Conservation (phyloP, 139 green algal species). For the Coelastrella sp. region DNA sequence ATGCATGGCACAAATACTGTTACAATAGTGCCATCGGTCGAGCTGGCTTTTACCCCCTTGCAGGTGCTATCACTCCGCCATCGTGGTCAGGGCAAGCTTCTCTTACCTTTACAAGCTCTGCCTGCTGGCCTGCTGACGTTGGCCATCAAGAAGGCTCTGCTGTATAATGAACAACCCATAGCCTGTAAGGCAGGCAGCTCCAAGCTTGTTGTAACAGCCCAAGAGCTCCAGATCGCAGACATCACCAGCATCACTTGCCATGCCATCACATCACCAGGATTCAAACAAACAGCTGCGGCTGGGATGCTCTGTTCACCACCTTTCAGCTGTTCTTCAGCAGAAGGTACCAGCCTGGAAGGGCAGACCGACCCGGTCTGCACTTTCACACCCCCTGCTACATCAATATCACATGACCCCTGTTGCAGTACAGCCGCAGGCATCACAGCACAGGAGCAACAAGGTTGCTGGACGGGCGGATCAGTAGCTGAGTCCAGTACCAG, state of each 20-base stretch:
- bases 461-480: too few species aligned
- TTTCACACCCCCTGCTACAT: too few species aligned
- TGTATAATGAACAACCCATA: not conserved
- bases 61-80: conserved; percentile 39
- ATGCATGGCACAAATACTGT: too few species aligned
- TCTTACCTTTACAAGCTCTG: not conserved
- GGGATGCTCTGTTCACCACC: not conserved
- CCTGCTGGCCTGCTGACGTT: conserved; percentile 13
- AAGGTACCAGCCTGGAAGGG: not conserved
- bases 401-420: too few species aligned
- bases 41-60: not conserved
- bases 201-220: too few species aligned
- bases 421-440: too few species aligned
- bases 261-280: conserved; percentile 22
- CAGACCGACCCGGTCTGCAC: too few species aligned
- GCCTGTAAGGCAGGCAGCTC: too few species aligned
- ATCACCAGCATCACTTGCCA: not conserved
- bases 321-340: not conserved
- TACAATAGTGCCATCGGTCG: not conserved
- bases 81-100: conserved; percentile 39
- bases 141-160: conserved; percentile 43
- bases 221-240: not conserved
- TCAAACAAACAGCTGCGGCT: not conserved
- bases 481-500: too few species aligned
- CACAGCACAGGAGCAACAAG: too few species aligned